Conservation (phyloP, 202 grass and related monocot genomes). For the Panicum virgatum region DNA sequence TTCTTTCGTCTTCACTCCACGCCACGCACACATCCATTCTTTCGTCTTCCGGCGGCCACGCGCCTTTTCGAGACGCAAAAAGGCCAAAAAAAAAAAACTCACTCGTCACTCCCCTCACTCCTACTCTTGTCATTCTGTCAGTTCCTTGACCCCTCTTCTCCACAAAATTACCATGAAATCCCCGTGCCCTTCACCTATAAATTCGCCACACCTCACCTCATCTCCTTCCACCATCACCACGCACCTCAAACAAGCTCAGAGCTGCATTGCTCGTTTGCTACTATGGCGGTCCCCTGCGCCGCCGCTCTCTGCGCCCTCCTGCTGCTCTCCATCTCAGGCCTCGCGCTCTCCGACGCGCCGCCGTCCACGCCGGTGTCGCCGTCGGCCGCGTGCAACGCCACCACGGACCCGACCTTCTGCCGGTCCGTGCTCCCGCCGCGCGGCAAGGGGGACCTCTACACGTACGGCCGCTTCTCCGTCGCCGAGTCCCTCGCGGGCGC, state of each 20-base stretch:
- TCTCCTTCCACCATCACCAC: not conserved
- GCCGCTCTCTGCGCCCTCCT: slow-evolving; percentile 4
- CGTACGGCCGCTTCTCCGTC: slow-evolving; percentile 72
- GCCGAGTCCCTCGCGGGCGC: slow-evolving; percentile 59
- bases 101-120: not conserved
- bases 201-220: not conserved
- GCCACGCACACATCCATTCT: not conserved
- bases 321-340: slow-evolving; percentile 27
- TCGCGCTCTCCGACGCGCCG: slow-evolving; percentile 8
- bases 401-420: slow-evolving; percentile 74
- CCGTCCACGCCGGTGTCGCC: slow-evolving; percentile 55
- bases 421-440: slow-evolving; percentile 56
- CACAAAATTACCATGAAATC: slow-evolving; percentile 9
- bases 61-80: slow-evolving; percentile 32
- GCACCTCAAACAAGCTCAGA: not conserved
- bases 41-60: not conserved
- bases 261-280: not conserved
- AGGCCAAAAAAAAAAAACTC: not conserved
- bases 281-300: slow-evolving; percentile 23
- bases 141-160: not conserved
- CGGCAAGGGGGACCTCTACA: slow-evolving; percentile 64
- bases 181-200: slow-evolving; percentile 39
- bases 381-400: slow-evolving; percentile 62
- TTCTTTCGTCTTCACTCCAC: slow-evolving; percentile 16
- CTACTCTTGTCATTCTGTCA: not conserved